Evolutionary conservation across 176 grass and related monocot genomes (phyloP), one percentile per base, ranked within the genome.

Genomic region (Juncus inflexus): DNA sequence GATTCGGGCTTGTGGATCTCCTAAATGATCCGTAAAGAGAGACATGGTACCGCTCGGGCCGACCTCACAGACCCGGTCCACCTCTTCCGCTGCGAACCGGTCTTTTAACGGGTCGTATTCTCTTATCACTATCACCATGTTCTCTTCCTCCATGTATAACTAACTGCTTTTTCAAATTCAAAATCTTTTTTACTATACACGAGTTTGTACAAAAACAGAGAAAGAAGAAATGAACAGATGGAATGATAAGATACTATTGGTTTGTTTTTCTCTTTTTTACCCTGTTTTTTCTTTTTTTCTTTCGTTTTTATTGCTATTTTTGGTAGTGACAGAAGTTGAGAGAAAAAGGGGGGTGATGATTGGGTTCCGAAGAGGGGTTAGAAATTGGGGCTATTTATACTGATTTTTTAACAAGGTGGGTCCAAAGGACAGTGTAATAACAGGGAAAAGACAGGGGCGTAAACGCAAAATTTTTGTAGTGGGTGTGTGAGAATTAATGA

Each of bases 1-100:
- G 74, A 92, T 78, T 45, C 91, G 87, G 4, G 87, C 84, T 51
- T 75, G 59, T 14, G 91, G 91, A 47, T 96, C 84, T n/a, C 91
- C 87, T 64, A 87, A 84, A 38, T 85, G 84, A 54, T 96, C 91
- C 35, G 87, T 86, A 81, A 80, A 86, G 28, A 96, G 87, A 3
- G 83, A 80, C 76, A 90, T 78, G 2, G 65, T 67, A 9, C 91
- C 79, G 12, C 73, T 77, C 10, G 84, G 72, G 0, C 84, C 81
- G 55, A 86, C 73, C 55, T 96, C 91, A 77, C 91, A 96, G 47
- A 78, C 73, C 5, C 81, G 52, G 50, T 96, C 91, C 3, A 96
- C 77, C 63, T 77, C 81, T 9, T 83, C 87, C 2, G 87, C 63
- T 15, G 69, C 81, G 7, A 50, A 60, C 13, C 65, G 56, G 84